A percentile compares a stretch with the other conserved stretches of the same genome.
phyloP scores from a whole-genome alignment of 139 green algal genomes.

The Chlorella sorokiniana region DNA sequence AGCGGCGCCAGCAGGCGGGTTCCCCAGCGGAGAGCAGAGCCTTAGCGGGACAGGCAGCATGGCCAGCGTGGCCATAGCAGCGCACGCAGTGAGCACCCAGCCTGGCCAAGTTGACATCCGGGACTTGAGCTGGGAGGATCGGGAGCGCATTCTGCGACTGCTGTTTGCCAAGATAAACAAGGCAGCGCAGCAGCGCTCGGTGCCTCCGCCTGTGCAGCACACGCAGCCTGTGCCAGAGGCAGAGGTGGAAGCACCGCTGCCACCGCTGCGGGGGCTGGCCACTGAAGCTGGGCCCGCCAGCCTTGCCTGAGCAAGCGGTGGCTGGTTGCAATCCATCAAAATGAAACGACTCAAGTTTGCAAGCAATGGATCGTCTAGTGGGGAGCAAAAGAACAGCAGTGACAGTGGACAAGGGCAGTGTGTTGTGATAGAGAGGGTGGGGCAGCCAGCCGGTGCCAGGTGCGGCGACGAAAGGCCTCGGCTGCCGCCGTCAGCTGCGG shows the following conservation, averaged over 20 bases:
- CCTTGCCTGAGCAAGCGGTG: background rate
- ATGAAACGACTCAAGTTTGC: no score
- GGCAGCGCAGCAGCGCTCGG: background rate
- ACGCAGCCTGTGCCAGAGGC: background rate
- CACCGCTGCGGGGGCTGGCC: constrained; percentile 4
- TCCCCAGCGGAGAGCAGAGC: no score
- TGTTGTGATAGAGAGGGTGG: no score
- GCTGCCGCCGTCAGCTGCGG: no score
- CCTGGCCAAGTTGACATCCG: constrained; percentile 54
- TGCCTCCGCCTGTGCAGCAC: background rate
- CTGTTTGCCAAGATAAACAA: constrained; percentile 86
- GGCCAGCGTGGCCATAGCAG: background rate
- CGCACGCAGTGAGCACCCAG: background rate
- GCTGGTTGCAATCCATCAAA: no score
- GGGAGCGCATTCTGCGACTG: constrained; percentile 81
- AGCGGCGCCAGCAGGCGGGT: background rate
- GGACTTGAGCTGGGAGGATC: constrained; percentile 82
- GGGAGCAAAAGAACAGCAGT: background rate
- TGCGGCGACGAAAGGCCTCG: no score
- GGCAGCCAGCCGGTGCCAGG: no score
- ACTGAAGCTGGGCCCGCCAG: constrained; percentile 19
- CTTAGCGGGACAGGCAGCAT: no score
- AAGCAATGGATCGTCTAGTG: background rate
- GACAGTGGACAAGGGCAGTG: no score
- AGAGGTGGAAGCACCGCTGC: background rate